Base-by-base conservation (phyloP, 1,139 yeast genomes). In the Debaryomyces nepalensis region DNA sequence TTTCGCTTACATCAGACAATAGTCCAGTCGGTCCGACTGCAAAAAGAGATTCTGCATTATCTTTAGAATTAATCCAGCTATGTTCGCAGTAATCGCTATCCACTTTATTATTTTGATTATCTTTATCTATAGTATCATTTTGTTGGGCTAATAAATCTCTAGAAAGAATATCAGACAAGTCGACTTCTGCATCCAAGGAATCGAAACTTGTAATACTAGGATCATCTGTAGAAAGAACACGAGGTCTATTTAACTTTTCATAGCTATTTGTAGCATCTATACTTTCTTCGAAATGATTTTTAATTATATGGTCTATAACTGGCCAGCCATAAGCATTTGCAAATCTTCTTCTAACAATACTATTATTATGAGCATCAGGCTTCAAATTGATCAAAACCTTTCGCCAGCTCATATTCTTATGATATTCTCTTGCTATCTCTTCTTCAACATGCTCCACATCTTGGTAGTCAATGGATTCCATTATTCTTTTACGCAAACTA, bases 241-340 rank as follows among this genome's bases (percentile, higher is more conserved):
- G 10, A 23, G 43, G 16, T 33, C 43, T 27, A 3, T 27, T 22
- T 5, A 39, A 20, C 7, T 26, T 31, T 31, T n/a, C 10, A 11
- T 24, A 11, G 6, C 43, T 36, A 8, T 45, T 52, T 23, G 47
- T 50, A 4, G 36, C 34, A 11, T 46, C 46, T 12, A 35, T 39
- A 9, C 51, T 53, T 10, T 36, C 45, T 2, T 47, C 53, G 45
- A 66, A 66, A 52, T 66, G 72, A 33, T 55, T 55, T 8, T 56
- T 51, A 19, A 86, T 87, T 49, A 93, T 55, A 63, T 93, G 97
- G 40, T 86, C 87, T 26, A 93, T 75, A 0, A 90, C 97, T 0
- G 88, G 90, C 97, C 98, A 91, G 1, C 99, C 99, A 64, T 86
- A 90, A 0, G 97, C 96, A 67, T 93, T 93, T 8, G 96, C 84